phyloP scores from a whole-genome alignment of 2,329 filamentous ascomycete species.

The Huntiella decipiens region DNA sequence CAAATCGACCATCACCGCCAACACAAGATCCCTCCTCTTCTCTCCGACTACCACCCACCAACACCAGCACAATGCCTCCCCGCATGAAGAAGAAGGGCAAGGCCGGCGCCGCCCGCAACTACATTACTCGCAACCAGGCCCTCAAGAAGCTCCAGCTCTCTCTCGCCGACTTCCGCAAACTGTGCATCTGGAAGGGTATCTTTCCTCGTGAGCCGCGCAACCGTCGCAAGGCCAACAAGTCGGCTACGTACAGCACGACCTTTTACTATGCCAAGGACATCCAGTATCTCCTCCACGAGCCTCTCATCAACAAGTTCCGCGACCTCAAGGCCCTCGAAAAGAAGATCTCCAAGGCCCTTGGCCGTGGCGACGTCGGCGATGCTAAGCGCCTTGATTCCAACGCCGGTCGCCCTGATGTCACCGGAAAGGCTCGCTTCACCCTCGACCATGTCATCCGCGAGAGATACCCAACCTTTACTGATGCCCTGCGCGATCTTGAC shows the following conservation, averaged over 20 bases:
- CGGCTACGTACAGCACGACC: conserved; percentile 74
- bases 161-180: conserved; percentile 86
- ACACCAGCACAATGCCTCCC: conserved; percentile 36
- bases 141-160: conserved; percentile 96
- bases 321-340: conserved; percentile 94
- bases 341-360: conserved; percentile 87
- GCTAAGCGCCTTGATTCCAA: conserved; percentile 73
- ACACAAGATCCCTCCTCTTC: background rate
- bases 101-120: conserved; percentile 90
- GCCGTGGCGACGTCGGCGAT: conserved; percentile 76
- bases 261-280: conserved; percentile 92
- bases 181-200: conserved; percentile 99
- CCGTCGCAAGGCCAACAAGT: conserved; percentile 92
- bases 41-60: conserved; percentile 5
- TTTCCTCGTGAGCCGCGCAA: conserved; percentile 93
- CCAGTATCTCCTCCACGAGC: conserved; percentile 94
- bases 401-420: conserved; percentile 75
- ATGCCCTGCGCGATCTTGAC: conserved; percentile 84
- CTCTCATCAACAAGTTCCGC: conserved; percentile 80
- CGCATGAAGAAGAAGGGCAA: conserved; percentile 78
- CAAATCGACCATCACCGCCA: background rate
- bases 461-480: conserved; percentile 90
- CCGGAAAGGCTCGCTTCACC: conserved; percentile 71
- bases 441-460: conserved; percentile 96
- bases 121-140: conserved; percentile 89